Conservation (phyloP, 768 basidiomycete genomes). For the Serendipita sp. region DNA sequence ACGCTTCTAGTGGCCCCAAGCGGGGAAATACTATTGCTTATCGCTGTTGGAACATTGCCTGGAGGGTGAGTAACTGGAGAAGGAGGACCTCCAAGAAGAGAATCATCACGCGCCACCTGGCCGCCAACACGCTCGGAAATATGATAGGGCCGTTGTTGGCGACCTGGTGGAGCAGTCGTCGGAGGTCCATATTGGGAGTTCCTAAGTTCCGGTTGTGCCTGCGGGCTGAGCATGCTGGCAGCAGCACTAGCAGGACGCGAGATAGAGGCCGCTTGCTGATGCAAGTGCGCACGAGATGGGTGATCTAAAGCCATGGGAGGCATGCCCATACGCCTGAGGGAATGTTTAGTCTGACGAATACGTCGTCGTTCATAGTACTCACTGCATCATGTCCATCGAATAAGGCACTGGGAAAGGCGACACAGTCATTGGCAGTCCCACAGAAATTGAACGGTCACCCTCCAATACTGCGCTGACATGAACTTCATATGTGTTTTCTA, state of each 20-base stretch:
- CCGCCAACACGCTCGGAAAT: not conserved
- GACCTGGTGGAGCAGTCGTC: not conserved
- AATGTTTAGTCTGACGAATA: not conserved
- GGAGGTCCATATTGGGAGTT: not conserved
- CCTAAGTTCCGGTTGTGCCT: not conserved
- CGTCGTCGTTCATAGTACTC: not conserved
- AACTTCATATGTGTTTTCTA: constrained; percentile 71
- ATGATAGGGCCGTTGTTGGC: not conserved
- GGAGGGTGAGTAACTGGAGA: not conserved
- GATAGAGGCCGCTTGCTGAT: not conserved
- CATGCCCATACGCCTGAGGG: not conserved
- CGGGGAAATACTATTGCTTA: not conserved
- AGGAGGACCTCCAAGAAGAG: not conserved
- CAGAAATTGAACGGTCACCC: constrained; percentile 39
- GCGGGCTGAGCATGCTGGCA: not conserved
- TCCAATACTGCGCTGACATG: constrained; percentile 65
- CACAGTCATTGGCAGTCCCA: constrained; percentile 65
- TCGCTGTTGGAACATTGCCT: not conserved
- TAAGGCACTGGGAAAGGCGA: constrained; percentile 25
- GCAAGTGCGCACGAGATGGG: not conserved
- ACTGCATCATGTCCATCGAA: constrained; percentile 5
- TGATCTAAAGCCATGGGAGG: constrained; percentile 1
- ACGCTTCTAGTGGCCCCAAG: not conserved
- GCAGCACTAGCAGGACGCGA: constrained; percentile 1
- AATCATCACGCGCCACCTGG: not conserved